Evolutionary conservation across 1,284 basidiomycete genomes (phyloP), one percentile per base, ranked within the genome.

Genomic region (Vanrija sp.): DNA sequence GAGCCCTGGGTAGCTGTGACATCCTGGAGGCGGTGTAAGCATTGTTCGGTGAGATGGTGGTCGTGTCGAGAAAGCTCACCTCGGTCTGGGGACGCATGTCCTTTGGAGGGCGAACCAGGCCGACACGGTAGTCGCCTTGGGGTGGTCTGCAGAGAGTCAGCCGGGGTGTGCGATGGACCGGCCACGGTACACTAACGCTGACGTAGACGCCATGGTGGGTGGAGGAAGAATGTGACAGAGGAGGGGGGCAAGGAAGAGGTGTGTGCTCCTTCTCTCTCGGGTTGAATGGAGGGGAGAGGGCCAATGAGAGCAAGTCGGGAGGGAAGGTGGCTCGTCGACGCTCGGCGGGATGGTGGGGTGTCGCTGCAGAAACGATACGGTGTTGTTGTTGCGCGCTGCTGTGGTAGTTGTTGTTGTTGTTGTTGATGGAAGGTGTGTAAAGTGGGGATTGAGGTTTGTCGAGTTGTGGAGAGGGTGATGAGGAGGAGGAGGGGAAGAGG

Each of bases 21-120:
- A 79, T 97, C 93, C 80, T 81, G 59, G 18, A 47, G 24, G 36
- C 6, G 6, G 25, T 18, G 49, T 48, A 14, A 47, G 41, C 46
- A 25, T 41, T 18, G 16, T 42, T 47, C 37, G 42, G 22, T 36
- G 23, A 24, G 37, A 15, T 31, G 37, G 25, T 49, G 5, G 31
- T 18, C 14, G 9, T 18, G 42, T 16, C 25, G 38, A 45, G 23
- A 25, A 49, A 43, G 46, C 75, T 53, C 24, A 81, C 80, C 78
- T 93, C 90, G 24, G 93, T 97, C 75, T 95, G 91, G 16, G 92
- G 92, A 53, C 93, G 85, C 63, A 81, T 71, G 78, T 97, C 93
- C 84, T 91, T 94, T 79, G 85, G 85, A 73, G 92, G 93, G 53
- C 88, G 82, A 56, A 85, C 84, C 57, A 97, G 85, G 25, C 77